These are phyloP conservation scores for Fibroporia radiculosa DNA, from an alignment of 768 basidiomycete genomes.

Conservation along the genomic window DNA sequence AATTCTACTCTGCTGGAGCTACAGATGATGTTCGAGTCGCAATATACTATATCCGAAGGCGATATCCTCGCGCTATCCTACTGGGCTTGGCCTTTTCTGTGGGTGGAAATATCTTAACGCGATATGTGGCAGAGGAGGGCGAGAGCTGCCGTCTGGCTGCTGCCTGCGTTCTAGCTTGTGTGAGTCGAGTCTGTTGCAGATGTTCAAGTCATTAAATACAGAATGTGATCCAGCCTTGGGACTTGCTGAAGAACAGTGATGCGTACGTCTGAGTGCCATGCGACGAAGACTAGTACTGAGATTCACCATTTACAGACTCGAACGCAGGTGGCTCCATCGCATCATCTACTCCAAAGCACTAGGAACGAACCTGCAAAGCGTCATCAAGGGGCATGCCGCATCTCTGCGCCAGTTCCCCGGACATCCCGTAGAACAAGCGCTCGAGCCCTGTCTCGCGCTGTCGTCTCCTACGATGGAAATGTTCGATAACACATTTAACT, in stretches of 20 bases:
- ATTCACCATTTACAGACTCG: constrained; percentile 34
- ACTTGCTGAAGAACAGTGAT: not conserved
- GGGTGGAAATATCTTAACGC: constrained; percentile 84
- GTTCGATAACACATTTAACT: constrained; percentile 59
- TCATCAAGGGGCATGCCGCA: constrained; percentile 45
- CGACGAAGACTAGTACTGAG: not conserved
- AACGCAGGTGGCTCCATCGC: constrained; percentile 46
- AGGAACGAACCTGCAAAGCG: constrained; percentile 61
- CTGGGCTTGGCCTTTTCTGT: constrained; percentile 90
- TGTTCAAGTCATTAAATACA: not conserved
- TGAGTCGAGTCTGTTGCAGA: constrained; percentile 32
- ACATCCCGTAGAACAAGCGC: constrained; percentile 41
- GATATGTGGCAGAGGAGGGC: constrained; percentile 85
- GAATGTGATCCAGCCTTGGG: not conserved
- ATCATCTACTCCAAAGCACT: constrained; percentile 71
- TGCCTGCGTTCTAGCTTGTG: constrained; percentile 70
- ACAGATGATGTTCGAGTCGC: constrained; percentile 87
- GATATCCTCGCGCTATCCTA: constrained; percentile 74
- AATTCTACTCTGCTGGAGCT: constrained; percentile 82
- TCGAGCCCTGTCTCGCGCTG: constrained; percentile 34
- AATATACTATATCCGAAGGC: constrained; percentile 61
- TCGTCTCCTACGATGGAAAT: constrained; percentile 46
- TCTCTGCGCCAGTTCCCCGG: constrained; percentile 43
- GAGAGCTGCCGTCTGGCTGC: constrained; percentile 50
- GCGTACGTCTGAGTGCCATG: not conserved